Evolutionary conservation across 2,329 filamentous ascomycete genomes (phyloP).

Genomic region (Trichocomaceae sp.): DNA sequence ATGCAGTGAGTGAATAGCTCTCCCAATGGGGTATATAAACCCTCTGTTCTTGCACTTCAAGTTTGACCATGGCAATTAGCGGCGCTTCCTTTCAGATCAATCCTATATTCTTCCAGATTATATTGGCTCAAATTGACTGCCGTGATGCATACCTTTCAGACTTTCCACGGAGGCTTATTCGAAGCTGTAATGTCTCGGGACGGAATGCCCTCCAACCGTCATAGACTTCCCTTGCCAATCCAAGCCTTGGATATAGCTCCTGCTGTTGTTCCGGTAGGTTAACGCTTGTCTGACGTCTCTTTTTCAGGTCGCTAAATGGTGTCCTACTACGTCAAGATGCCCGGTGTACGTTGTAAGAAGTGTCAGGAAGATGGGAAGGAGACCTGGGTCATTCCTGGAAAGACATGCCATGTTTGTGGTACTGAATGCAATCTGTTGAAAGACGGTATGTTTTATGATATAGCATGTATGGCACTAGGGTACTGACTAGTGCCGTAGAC

Average conservation of each 20-base stretch:
- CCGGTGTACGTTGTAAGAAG: slow-evolving; percentile 5
- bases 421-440: slow-evolving; percentile 2
- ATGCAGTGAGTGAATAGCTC: neutral
- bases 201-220: neutral
- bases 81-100: neutral
- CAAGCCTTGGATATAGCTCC: neutral
- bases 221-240: neutral
- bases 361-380: slow-evolving; percentile 9
- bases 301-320: neutral
- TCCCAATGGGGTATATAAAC: neutral
- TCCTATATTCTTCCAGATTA: neutral
- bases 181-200: neutral
- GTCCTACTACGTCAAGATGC: slow-evolving; percentile 4
- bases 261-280: neutral
- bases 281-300: neutral
- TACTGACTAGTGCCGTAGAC: slow-evolving; percentile 2
- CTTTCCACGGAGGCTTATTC: neutral
- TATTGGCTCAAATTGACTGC: neutral
- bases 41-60: neutral
- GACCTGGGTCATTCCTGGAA: slow-evolving; percentile 14
- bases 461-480: neutral
- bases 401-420: slow-evolving; percentile 12
- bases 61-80: neutral
- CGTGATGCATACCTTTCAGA: neutral
- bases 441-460: neutral